Conservation (phyloP, 2,329 filamentous ascomycete genomes). For the Blumeriella jaapii region DNA sequence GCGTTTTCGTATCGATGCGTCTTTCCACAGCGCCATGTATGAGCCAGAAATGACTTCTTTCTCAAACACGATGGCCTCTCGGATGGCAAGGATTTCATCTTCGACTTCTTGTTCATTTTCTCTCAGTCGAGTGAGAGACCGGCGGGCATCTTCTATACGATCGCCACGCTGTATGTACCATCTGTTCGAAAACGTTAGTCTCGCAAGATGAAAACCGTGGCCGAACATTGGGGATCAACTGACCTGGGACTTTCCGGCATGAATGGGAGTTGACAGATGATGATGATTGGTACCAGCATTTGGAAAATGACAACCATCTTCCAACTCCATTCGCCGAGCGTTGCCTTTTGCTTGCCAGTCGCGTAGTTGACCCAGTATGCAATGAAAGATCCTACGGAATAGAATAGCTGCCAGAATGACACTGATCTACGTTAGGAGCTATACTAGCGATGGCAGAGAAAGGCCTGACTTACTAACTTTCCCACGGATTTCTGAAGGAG, state of each 20-base stretch:
- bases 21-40: slow-evolving; percentile 58
- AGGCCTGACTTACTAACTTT: slow-evolving; percentile 35
- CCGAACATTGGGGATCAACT: no score
- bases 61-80: slow-evolving; percentile 60
- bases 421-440: slow-evolving; percentile 22
- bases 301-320: slow-evolving; percentile 64
- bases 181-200: neutral
- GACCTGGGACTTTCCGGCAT: slow-evolving; percentile 53
- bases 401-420: slow-evolving; percentile 57
- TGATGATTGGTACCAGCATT: slow-evolving; percentile 51
- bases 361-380: slow-evolving; percentile 21
- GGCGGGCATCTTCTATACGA: slow-evolving; percentile 47
- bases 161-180: slow-evolving; percentile 54
- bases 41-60: slow-evolving; percentile 53
- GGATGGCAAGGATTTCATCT: slow-evolving; percentile 51
- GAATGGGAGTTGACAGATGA: slow-evolving; percentile 50
- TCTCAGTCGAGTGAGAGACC: slow-evolving; percentile 45
- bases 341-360: slow-evolving; percentile 13
- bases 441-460: neutral
- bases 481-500: slow-evolving; percentile 52
- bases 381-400: slow-evolving; percentile 36
- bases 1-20: slow-evolving; percentile 55
- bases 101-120: slow-evolving; percentile 56
- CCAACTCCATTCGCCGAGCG: slow-evolving; percentile 58
- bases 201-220: neutral